A percentile compares a stretch with the other conserved stretches of the same genome.
Conservation (phyloP, 2,329 filamentous ascomycete species). For the Herpotrichia juniperi region DNA sequence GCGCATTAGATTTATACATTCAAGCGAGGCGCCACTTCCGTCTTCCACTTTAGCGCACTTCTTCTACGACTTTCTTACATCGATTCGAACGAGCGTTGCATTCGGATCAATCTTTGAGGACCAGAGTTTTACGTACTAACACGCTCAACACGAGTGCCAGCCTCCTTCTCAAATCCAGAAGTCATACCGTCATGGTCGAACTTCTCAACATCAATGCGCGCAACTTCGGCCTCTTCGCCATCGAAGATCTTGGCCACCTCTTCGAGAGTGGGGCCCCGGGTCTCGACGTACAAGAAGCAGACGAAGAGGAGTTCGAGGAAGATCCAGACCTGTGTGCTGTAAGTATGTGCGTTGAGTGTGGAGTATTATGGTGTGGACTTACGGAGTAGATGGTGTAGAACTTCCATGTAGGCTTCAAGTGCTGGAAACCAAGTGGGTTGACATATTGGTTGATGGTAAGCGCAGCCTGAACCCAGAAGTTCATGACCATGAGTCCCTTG, state of each 20-base stretch:
- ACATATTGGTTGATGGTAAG: constrained; percentile 66
- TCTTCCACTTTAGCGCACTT: background rate
- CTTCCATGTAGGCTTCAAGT: constrained; percentile 63
- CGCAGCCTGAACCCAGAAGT: constrained; percentile 66
- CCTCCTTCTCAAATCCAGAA: constrained; percentile 33
- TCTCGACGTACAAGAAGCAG: constrained; percentile 72
- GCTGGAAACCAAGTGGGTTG: constrained; percentile 68
- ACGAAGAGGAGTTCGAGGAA: constrained; percentile 66
- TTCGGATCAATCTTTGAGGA: background rate
- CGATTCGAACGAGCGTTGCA: background rate
- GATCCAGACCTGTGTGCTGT: constrained; percentile 58
- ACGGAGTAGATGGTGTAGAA: constrained; percentile 70
- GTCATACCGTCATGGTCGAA: constrained; percentile 17
- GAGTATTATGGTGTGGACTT: constrained; percentile 25
- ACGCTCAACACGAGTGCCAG: constrained; percentile 9
- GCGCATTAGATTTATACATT: background rate
- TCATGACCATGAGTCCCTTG: constrained; percentile 62
- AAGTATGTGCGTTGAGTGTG: constrained; percentile 5
- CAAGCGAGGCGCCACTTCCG: background rate
- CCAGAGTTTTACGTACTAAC: background rate
- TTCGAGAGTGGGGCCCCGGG: constrained; percentile 72
- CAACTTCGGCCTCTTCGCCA: constrained; percentile 61
- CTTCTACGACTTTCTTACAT: background rate
- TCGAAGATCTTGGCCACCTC: constrained; percentile 75
- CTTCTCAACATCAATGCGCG: constrained; percentile 30